Conservation (phyloP, 352 stramenopile species). For the Pythium biforme region DNA sequence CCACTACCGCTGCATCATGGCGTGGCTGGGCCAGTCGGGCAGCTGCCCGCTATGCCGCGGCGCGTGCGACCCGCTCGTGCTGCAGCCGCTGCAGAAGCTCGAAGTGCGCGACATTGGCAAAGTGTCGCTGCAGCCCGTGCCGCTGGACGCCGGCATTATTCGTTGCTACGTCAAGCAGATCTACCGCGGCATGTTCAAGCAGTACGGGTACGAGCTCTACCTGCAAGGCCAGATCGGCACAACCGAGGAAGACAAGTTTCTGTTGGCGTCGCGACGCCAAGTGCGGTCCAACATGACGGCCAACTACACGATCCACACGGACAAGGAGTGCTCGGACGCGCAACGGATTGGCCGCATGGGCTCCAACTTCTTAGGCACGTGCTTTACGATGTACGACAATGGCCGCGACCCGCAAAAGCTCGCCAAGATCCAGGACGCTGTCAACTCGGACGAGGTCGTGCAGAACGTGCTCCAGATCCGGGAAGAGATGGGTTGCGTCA, state of each 20-base stretch:
- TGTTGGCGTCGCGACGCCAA: slow-evolving; percentile 72
- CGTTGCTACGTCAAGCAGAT: slow-evolving; percentile 88
- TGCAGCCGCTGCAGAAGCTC: slow-evolving; percentile 82
- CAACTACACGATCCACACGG: slow-evolving; percentile 85
- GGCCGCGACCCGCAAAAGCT: slow-evolving; percentile 86
- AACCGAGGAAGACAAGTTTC: slow-evolving; percentile 79
- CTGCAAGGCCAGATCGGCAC: slow-evolving; percentile 82
- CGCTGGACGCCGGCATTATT: slow-evolving; percentile 82
- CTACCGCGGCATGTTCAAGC: slow-evolving; percentile 86
- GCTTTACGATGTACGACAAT: slow-evolving; percentile 88
- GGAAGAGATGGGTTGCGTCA: slow-evolving; percentile 82
- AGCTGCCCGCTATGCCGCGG: slow-evolving; percentile 83
- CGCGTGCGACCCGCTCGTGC: slow-evolving; percentile 72
- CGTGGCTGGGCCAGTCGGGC: slow-evolving; percentile 80
- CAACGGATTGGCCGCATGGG: slow-evolving; percentile 86
- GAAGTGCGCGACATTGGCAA: slow-evolving; percentile 81
- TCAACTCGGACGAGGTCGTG: slow-evolving; percentile 62
- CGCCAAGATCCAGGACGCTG: slow-evolving; percentile 84
- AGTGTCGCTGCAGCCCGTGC: slow-evolving; percentile 72
- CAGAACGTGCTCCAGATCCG: slow-evolving; percentile 88
- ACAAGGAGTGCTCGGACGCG: slow-evolving; percentile 71
- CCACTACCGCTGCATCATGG: slow-evolving; percentile 89
- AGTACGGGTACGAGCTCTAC: slow-evolving; percentile 85
- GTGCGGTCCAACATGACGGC: slow-evolving; percentile 88
- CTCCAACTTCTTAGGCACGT: slow-evolving; percentile 86